Evolutionary conservation across 2,329 filamentous ascomycete genomes (phyloP).

Genomic region (Colletotrichum musae): DNA sequence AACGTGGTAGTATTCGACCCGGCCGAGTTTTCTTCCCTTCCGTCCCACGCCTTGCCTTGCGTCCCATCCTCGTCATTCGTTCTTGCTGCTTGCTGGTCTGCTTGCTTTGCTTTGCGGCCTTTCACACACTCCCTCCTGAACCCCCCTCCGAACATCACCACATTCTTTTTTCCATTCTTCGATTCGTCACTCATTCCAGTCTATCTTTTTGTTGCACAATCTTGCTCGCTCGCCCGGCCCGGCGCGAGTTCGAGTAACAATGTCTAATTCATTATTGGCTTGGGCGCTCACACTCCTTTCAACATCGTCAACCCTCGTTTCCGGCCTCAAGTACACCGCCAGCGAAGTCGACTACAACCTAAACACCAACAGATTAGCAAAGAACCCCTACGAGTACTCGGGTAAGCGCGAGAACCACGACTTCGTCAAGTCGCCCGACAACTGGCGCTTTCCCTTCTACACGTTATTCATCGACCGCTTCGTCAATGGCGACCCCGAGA

Average conservation of each 20-base stretch:
- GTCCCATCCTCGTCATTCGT: slow-evolving; percentile 38
- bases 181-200: slow-evolving; percentile 40
- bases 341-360: slow-evolving; percentile 67
- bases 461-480: slow-evolving; percentile 75
- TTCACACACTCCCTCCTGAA: slow-evolving; percentile 21
- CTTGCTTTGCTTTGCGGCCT: slow-evolving; percentile 41
- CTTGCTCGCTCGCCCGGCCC: slow-evolving; percentile 37
- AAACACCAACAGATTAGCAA: slow-evolving; percentile 71
- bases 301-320: slow-evolving; percentile 45
- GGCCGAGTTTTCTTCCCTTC: slow-evolving; percentile 41
- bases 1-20: slow-evolving; percentile 35
- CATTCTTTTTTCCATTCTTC: slow-evolving; percentile 37
- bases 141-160: slow-evolving; percentile 31
- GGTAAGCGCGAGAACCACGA: slow-evolving; percentile 68
- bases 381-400: slow-evolving; percentile 69
- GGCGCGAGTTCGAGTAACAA: slow-evolving; percentile 41
- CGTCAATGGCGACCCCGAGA: slow-evolving; percentile 75
- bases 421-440: slow-evolving; percentile 69
- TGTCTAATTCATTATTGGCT: slow-evolving; percentile 41
- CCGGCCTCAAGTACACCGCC: slow-evolving; percentile 48
- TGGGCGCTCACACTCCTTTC: slow-evolving; percentile 41
- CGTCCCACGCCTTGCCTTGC: slow-evolving; percentile 38
- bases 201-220: slow-evolving; percentile 32
- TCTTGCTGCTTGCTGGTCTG: slow-evolving; percentile 41
- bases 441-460: slow-evolving; percentile 78